Evolutionary conservation across 2,329 filamentous ascomycete genomes (phyloP).

Genomic region (Fusarium sp.): DNA sequence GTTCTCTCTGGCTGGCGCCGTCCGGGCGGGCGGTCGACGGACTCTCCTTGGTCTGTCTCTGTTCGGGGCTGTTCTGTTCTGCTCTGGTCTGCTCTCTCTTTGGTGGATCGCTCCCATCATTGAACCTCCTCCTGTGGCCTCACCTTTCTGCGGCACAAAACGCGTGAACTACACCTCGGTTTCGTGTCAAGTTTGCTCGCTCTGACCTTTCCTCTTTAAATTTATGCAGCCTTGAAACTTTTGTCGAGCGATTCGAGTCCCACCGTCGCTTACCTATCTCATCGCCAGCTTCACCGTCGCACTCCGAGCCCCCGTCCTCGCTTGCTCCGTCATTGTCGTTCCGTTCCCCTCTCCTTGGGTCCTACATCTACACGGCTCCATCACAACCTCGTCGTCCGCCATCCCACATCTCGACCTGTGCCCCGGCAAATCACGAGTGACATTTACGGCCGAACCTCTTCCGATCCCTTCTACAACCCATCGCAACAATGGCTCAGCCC

Average conservation of each 20-base stretch:
- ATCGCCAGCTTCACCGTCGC: slow-evolving; percentile 31
- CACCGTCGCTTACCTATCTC: slow-evolving; percentile 27
- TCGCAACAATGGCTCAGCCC: slow-evolving; percentile 71
- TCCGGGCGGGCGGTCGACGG: slow-evolving; percentile 18
- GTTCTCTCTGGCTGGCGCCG: slow-evolving; percentile 11
- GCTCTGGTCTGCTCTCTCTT: background rate
- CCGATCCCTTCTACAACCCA: slow-evolving; percentile 18
- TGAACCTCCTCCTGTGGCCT: slow-evolving; percentile 45
- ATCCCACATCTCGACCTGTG: slow-evolving; percentile 17
- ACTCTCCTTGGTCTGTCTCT: background rate
- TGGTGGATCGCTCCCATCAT: slow-evolving; percentile 40
- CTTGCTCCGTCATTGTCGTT: slow-evolving; percentile 7
- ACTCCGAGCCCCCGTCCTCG: slow-evolving; percentile 20
- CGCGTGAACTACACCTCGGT: slow-evolving; percentile 43
- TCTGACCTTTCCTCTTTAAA: slow-evolving; percentile 33
- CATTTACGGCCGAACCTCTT: slow-evolving; percentile 2
- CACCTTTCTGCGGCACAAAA: slow-evolving; percentile 46
- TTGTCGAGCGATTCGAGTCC: slow-evolving; percentile 31
- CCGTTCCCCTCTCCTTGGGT: slow-evolving; percentile 21
- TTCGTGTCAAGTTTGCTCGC: slow-evolving; percentile 41
- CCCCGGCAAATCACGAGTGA: slow-evolving; percentile 8
- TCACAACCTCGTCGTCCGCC: slow-evolving; percentile 24
- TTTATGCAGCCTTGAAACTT: slow-evolving; percentile 44
- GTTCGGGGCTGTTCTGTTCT: background rate
- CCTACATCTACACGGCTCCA: slow-evolving; percentile 23